Conservation (phyloP, 805 yeast species). For the Millerago galiae region DNA sequence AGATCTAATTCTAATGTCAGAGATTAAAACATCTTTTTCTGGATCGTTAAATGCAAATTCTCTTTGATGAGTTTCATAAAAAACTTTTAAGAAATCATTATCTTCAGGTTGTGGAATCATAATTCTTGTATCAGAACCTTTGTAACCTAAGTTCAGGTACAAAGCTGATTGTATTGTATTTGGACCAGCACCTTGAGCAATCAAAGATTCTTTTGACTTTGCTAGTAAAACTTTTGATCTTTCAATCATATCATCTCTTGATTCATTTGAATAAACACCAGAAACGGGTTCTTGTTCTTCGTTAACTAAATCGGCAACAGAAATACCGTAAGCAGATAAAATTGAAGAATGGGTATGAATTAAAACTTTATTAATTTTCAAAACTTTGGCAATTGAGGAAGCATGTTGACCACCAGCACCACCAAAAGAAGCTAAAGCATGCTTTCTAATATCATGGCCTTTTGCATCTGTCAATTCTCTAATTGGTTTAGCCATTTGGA, state of each 20-base stretch:
- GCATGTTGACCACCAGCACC: slow-evolving; percentile 48
- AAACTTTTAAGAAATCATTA: slow-evolving; percentile 19
- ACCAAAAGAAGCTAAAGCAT: slow-evolving; percentile 40
- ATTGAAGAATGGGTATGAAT: slow-evolving; percentile 43
- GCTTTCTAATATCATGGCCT: slow-evolving; percentile 37
- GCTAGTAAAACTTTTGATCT: slow-evolving; percentile 7
- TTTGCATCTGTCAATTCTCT: slow-evolving; percentile 40
- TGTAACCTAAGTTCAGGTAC: slow-evolving; percentile 38
- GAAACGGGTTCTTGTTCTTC: slow-evolving; percentile 23
- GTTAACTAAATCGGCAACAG: slow-evolving; percentile 31
- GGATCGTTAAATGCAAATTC: slow-evolving; percentile 33
- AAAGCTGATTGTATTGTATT: slow-evolving; percentile 22
- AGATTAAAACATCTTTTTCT: slow-evolving; percentile 27
- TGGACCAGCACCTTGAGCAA: slow-evolving; percentile 20
- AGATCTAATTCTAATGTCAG: slow-evolving; percentile 30
- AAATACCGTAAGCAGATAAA: slow-evolving; percentile 42
- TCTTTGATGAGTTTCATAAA: slow-evolving; percentile 28
- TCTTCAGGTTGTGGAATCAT: slow-evolving; percentile 24
- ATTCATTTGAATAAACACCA: slow-evolving; percentile 20
- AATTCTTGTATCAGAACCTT: slow-evolving; percentile 42
- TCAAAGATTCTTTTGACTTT: slow-evolving; percentile 10
- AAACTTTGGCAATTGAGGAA: slow-evolving; percentile 34
- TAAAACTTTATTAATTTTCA: slow-evolving; percentile 34
- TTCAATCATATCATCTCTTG: slow-evolving; percentile 12
- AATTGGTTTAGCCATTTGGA: slow-evolving; percentile 42